Evolutionary conservation across 805 yeast genomes (phyloP), one percentile per base, ranked within the genome.

Genomic region (Ogataea corticis): DNA sequence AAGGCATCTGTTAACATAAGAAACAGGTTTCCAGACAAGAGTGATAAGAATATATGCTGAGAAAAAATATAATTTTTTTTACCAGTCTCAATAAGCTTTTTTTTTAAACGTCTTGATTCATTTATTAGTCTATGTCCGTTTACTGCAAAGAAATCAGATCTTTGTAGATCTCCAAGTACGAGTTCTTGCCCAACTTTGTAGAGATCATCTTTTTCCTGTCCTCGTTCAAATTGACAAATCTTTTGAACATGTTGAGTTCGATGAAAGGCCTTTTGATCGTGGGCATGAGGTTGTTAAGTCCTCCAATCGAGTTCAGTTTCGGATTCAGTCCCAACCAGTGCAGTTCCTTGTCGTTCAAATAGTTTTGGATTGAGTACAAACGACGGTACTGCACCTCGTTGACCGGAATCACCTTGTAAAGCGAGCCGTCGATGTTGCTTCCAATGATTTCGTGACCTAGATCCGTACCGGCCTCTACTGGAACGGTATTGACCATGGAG

Each of bases 311-410:
- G 55, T 84, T 84, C 72, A 80, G 69, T 50, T 77, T 74, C 2
- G 96, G 96, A 61, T 92, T 94, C 52, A 94, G 68, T 0, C 97
- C 97, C 41, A 86, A 83, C 46, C 70, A 66, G 51, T 85, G 90
- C 31, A 71, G 72, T 46, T 85, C 87, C 54, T 86, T 86, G 45
- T 91, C 97, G 30, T 77, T 76, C 41, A 94, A 68, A 56, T 90
- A 97, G 64, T 90, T 96, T 61, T 91, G 97, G 16, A 92, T 70
- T 29, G 89, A 83, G 58, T 86, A 87, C 59, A 94, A 72, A 46
- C 95, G 73, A 63, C 97, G 76, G 66, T 89, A 94, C 11, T 80
- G 73, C 2, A 79, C 67, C 60, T 94, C 98, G 33, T 76, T 69
- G 11, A 90, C 69, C 0, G 98, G 97, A 16, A 79, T 70, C 7